A percentile compares a stretch with the other conserved stretches of the same genome.
Conservation (phyloP, 176 grass and related monocot genomes). For the Oropetium thomaeum region DNA sequence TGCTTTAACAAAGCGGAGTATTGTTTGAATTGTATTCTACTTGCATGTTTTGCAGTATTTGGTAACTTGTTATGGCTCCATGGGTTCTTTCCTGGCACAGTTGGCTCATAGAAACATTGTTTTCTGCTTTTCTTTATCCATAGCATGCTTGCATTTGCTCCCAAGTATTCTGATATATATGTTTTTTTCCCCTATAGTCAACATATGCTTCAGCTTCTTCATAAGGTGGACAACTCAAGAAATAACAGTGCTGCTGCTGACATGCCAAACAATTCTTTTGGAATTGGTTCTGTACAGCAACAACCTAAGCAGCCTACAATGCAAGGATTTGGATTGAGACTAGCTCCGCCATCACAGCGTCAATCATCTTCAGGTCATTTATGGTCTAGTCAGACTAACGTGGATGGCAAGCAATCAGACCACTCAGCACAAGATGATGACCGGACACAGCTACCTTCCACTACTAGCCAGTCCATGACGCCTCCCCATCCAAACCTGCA, state of each 20-base stretch:
- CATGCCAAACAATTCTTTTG: constrained; percentile 35
- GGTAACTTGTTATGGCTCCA: background rate
- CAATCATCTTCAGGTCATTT: constrained; percentile 48
- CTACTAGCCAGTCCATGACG: constrained; percentile 32
- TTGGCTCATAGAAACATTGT: constrained; percentile 20
- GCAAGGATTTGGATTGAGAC: constrained; percentile 74
- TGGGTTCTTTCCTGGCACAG: background rate
- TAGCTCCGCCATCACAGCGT: constrained; percentile 67
- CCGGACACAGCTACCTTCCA: constrained; percentile 44
- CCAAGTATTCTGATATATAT: constrained; percentile 44
- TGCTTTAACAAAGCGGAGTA: background rate
- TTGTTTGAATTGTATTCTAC: background rate
- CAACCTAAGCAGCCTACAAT: constrained; percentile 59
- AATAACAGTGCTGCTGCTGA: constrained; percentile 46
- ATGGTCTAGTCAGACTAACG: constrained; percentile 47
- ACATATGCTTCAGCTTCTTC: constrained; percentile 94
- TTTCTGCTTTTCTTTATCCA: constrained; percentile 35
- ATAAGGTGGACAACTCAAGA: constrained; percentile 79
- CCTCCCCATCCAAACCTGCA: constrained; percentile 40
- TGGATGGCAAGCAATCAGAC: constrained; percentile 56
- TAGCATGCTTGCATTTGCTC: constrained; percentile 52
- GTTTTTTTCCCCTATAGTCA: constrained; percentile 67
- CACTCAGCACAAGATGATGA: constrained; percentile 41
- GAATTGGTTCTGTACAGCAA: constrained; percentile 48
- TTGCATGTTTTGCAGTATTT: constrained; percentile 7